Percentiles rank a stretch among this genome's conserved stretches.
Conservation (phyloP, 352 stramenopile genomes). For the Phytophthora colocasiae region DNA sequence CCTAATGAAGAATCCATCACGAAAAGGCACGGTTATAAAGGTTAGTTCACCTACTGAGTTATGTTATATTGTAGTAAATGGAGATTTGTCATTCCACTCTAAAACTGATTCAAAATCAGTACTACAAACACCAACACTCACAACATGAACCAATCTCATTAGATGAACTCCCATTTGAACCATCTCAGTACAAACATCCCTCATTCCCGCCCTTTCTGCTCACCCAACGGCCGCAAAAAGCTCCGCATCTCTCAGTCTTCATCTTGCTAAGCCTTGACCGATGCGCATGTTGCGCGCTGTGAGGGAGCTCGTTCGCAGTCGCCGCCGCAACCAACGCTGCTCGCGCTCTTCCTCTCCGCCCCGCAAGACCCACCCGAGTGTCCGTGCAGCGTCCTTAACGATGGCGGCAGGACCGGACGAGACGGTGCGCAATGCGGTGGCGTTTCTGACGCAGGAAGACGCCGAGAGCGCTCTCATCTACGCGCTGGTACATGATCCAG, state of each 20-base stretch:
- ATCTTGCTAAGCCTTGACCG: slow-evolving; percentile 13
- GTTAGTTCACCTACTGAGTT: background rate
- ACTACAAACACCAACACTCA: too few relatives aligned
- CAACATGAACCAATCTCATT: too few relatives aligned
- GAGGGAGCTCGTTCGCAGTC: slow-evolving; percentile 27
- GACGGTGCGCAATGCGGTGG: slow-evolving; percentile 70
- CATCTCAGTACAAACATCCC: slow-evolving; percentile 1
- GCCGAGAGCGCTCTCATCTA: slow-evolving; percentile 74
- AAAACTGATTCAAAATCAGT: too few relatives aligned
- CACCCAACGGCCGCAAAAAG: slow-evolving; percentile 16
- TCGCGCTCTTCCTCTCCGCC: background rate
- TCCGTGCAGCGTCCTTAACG: slow-evolving; percentile 6
- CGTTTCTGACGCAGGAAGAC: slow-evolving; percentile 72
- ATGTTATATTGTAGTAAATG: background rate
- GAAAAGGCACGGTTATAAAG: background rate
- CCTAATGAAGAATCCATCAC: slow-evolving; percentile 9
- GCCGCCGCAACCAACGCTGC: slow-evolving; percentile 13
- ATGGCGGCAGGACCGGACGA: slow-evolving; percentile 33
- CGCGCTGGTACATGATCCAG: slow-evolving; percentile 78
- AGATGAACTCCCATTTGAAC: background rate
- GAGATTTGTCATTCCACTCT: too few relatives aligned
- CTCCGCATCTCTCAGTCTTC: slow-evolving; percentile 31
- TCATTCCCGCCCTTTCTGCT: slow-evolving; percentile 19
- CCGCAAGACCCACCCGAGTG: slow-evolving; percentile 16
- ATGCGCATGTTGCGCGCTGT: slow-evolving; percentile 39